phyloP scores from a whole-genome alignment of 148 eudicot species.

The Chenopodium album region DNA sequence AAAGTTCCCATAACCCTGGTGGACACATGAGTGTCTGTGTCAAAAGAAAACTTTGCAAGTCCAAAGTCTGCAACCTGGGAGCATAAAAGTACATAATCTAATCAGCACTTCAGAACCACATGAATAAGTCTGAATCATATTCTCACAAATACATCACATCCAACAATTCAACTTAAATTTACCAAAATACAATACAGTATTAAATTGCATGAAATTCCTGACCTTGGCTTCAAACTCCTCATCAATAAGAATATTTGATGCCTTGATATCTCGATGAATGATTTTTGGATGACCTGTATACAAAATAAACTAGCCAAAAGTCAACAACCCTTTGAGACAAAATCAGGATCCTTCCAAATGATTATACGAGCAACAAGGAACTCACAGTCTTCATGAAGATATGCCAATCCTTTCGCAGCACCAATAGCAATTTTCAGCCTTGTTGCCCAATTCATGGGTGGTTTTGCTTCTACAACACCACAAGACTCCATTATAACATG shows the following conservation, averaged over 20 bases:
- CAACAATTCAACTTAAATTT: background rate
- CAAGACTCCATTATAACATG: background rate
- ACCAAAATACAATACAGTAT: background rate
- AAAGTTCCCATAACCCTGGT: conserved; percentile 92
- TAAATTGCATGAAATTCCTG: conserved; percentile 2
- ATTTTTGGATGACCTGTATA: conserved; percentile 75
- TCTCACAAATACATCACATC: background rate
- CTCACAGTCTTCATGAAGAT: conserved; percentile 83
- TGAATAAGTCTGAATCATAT: background rate
- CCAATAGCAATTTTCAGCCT: conserved; percentile 71
- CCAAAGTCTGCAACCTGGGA: conserved; percentile 85
- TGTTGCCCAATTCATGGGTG: conserved; percentile 54
- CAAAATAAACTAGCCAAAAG: conserved; percentile 9
- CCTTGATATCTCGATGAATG: conserved; percentile 86
- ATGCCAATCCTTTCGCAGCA: conserved; percentile 72
- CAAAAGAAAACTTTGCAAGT: conserved; percentile 64
- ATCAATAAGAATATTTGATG: conserved; percentile 80
- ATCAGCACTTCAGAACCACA: background rate
- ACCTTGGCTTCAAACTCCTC: conserved; percentile 75
- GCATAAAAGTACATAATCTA: background rate
- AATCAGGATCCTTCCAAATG: background rate
- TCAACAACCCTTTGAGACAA: background rate
- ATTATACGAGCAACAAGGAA: background rate
- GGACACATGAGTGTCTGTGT: conserved; percentile 78
- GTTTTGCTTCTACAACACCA: conserved; percentile 42